Evolutionary conservation across 2,329 filamentous ascomycete species (phyloP), one percentile per base, ranked within the genome.

Genomic region (Atkinsonella hypoxylon): DNA sequence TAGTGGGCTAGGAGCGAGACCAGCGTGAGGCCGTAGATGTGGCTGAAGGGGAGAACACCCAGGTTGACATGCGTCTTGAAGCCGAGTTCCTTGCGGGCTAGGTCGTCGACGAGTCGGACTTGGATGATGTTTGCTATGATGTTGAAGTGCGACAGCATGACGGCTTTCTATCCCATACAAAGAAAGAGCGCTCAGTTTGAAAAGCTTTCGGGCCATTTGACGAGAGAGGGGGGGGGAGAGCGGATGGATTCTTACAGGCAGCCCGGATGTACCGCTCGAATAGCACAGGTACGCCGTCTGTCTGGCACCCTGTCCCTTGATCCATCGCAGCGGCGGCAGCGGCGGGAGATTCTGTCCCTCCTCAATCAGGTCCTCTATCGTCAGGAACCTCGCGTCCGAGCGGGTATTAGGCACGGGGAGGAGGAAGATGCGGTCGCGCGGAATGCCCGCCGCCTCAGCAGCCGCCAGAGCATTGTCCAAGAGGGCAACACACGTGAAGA

Each of bases 81-180:
- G 12, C 61, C 62, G 4, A 62, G 58, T 32, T 62, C 57, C 54
- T 67, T 62, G 53, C 72, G 64, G n/a, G 63, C 50, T 49, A 69
- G 57, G 53, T 61, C 45, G 48, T 76, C 65, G 50, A 64, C 81
- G 0, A 73, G 61, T 7, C 60, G 61, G 50, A 82, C 73, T 62
- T 89, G 85, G 45, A 89, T 60, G 0, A 81, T 76, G 61, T 90
- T 91, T 48, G 86, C 78, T 45, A 91, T 90, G 42, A 90, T 82
- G 56, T 91, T 91, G 38, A 70, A 70, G 62, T 91, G 87, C 3
- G 85, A 86, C 53, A 91, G 86, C 82, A 87, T 89, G 49, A 90
- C 87, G 43, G 85, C 87, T 83, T 89, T 89, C 79, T 86, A 34
- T 31, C 6, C 18, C 12, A 3, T 17, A 17, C 3, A 18, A 20